Evolutionary conservation across 768 basidiomycete species (phyloP).

Genomic region (Inosperma sp.): DNA sequence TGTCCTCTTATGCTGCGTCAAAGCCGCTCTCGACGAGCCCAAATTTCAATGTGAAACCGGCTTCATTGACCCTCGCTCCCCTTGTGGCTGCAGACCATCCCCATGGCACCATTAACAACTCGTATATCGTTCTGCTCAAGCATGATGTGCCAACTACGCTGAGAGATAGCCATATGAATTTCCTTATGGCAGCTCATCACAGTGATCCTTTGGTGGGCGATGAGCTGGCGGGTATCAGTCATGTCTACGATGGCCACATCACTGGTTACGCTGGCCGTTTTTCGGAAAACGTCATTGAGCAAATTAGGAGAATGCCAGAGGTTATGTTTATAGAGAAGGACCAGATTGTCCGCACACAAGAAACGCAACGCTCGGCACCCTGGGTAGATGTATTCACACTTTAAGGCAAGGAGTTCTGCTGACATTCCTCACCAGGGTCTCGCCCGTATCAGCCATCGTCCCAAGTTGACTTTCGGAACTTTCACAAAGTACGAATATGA

Average conservation of each 20-base stretch:
- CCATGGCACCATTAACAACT: constrained; percentile 76
- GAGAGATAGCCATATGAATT: constrained; percentile 74
- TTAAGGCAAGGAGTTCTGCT: not conserved
- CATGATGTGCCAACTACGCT: constrained; percentile 52
- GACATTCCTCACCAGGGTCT: constrained; percentile 61
- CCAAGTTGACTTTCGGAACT: constrained; percentile 68
- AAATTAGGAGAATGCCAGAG: constrained; percentile 79
- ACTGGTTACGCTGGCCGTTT: constrained; percentile 83
- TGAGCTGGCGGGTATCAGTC: constrained; percentile 52
- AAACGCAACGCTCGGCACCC: constrained; percentile 67
- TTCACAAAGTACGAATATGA: constrained; percentile 82
- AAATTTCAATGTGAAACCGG: constrained; percentile 30
- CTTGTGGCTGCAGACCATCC: constrained; percentile 54
- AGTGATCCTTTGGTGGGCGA: constrained; percentile 49
- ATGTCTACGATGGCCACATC: constrained; percentile 72
- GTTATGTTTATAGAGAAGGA: constrained; percentile 92
- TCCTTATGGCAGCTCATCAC: constrained; percentile 59
- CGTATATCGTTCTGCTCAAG: constrained; percentile 93
- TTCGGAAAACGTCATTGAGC: constrained; percentile 60
- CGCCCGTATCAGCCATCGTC: constrained; percentile 88
- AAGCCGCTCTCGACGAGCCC: constrained; percentile 51
- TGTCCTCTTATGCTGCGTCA: no score
- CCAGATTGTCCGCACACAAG: constrained; percentile 81
- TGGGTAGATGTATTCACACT: constrained; percentile 56
- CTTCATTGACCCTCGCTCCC: constrained; percentile 55